Percentiles rank a stretch among this genome's conserved stretches.
Conservation (phyloP, 495 filamentous ascomycete species). For the Daldinia loculata region DNA sequence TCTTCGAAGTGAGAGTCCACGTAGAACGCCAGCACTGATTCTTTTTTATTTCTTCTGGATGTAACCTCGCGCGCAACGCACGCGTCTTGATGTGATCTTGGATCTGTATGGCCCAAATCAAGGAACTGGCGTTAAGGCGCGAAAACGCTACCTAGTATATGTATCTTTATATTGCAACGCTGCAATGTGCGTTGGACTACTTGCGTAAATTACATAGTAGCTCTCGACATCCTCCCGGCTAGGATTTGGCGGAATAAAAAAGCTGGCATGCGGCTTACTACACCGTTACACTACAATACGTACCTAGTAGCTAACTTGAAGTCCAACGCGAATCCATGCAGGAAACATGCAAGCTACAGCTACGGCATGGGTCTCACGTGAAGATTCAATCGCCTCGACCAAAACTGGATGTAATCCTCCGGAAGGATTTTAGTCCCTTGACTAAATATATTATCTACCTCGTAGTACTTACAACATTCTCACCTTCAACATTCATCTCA, state of each 20-base stretch:
- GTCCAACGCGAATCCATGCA: neutral
- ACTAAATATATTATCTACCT: neutral
- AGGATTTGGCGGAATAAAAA: slow-evolving; percentile 9
- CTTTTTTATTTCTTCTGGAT: neutral
- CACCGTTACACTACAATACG: neutral
- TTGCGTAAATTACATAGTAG: slow-evolving; percentile 3
- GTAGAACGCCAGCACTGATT: slow-evolving; percentile 9
- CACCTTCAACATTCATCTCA: neutral
- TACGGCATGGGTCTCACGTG: slow-evolving; percentile 2
- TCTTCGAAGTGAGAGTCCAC: slow-evolving; percentile 24
- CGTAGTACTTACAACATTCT: neutral
- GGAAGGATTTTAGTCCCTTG: neutral
- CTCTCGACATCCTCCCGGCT: neutral
- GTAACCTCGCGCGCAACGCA: slow-evolving; percentile 13
- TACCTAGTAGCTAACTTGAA: neutral
- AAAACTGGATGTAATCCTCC: neutral
- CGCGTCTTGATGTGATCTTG: slow-evolving; percentile 17
- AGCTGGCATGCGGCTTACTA: slow-evolving; percentile 13
- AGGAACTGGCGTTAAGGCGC: slow-evolving; percentile 1
- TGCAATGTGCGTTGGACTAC: slow-evolving; percentile 18
- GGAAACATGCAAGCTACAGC: neutral
- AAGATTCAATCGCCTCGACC: neutral
- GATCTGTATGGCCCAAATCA: slow-evolving; percentile 12
- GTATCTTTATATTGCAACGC: slow-evolving; percentile 24
- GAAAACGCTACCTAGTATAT: slow-evolving; percentile 6